Evolutionary conservation across 495 filamentous ascomycete species (phyloP).

Genomic region (Elaphomyces granulatus): DNA sequence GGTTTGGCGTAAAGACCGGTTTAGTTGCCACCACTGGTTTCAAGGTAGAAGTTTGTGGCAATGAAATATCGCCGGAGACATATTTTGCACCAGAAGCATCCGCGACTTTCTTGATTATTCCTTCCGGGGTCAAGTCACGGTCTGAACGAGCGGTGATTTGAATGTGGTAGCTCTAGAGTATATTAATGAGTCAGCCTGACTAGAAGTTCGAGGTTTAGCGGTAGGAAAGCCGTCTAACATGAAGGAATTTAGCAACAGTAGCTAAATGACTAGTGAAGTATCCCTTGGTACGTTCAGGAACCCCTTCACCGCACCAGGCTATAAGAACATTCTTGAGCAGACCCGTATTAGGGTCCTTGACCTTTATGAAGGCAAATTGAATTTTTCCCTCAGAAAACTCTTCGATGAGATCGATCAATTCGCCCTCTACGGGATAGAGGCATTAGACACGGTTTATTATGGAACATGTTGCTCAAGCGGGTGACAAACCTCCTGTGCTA

Average conservation of each 20-base stretch:
- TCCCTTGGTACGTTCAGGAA: slow-evolving; percentile 94
- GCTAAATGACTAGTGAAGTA: slow-evolving; percentile 93
- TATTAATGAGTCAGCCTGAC: no score
- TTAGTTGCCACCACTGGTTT: slow-evolving; percentile 68
- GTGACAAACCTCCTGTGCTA: slow-evolving; percentile 60
- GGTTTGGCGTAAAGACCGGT: slow-evolving; percentile 75
- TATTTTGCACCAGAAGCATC: slow-evolving; percentile 96
- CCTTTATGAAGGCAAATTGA: slow-evolving; percentile 93
- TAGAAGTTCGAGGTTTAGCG: no score
- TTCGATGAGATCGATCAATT: slow-evolving; percentile 86
- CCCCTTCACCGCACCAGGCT: slow-evolving; percentile 94
- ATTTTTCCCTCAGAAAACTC: slow-evolving; percentile 94
- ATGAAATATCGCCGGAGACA: slow-evolving; percentile 44
- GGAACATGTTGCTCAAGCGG: no score
- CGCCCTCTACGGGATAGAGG: slow-evolving; percentile 70
- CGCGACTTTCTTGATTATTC: slow-evolving; percentile 84
- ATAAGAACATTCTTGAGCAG: slow-evolving; percentile 89
- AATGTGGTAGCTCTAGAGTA: slow-evolving; percentile 76
- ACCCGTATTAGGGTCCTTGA: slow-evolving; percentile 85
- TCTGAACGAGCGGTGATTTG: slow-evolving; percentile 92
- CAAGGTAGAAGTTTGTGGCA: slow-evolving; percentile 27
- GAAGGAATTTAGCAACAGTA: slow-evolving; percentile 76
- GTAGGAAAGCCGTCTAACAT: slow-evolving; percentile 34
- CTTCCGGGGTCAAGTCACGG: slow-evolving; percentile 68
- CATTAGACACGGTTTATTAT: slow-evolving; percentile 4